Evolutionary conservation across 208 protist genomes (phyloP).

Genomic region (Borovskyia barvae): DNA sequence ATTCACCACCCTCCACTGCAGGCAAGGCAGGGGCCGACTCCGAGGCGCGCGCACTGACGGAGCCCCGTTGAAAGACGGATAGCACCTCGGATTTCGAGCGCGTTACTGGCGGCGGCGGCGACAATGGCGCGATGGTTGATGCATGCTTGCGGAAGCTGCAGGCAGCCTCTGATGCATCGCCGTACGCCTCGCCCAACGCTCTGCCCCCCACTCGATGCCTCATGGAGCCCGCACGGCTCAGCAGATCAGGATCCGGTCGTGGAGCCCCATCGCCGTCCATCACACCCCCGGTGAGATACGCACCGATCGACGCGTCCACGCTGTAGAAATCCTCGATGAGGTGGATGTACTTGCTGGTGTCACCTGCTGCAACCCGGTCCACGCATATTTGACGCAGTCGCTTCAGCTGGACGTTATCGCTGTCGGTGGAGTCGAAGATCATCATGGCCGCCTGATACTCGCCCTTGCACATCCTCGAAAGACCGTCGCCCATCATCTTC

Average conservation of each 20-base stretch:
- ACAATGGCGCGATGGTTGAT: too few relatives aligned
- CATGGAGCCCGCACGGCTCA: too few relatives aligned
- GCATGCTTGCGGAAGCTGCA: too few relatives aligned
- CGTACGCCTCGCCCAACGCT: too few relatives aligned
- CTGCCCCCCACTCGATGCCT: too few relatives aligned
- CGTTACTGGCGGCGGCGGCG: too few relatives aligned
- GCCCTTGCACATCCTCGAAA: conserved; percentile 58
- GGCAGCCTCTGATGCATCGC: too few relatives aligned
- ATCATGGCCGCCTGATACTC: conserved; percentile 37
- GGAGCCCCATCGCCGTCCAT: too few relatives aligned
- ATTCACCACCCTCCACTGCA: conserved; percentile 4
- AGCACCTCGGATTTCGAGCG: too few relatives aligned
- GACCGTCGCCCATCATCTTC: conserved; percentile 44
- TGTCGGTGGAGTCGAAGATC: conserved; percentile 28
- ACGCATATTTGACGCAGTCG: conserved; percentile 47
- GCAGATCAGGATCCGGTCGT: too few relatives aligned
- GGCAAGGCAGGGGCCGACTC: background rate
- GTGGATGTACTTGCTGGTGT: conserved; percentile 48
- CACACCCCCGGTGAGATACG: too few relatives aligned
- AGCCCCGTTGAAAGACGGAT: too few relatives aligned
- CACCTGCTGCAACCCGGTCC: conserved; percentile 30
- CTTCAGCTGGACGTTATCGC: conserved; percentile 40
- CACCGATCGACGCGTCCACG: conserved; percentile 19
- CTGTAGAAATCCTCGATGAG: conserved; percentile 30
- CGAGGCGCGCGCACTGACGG: background rate